phyloP scores from a whole-genome alignment of 139 green algal species.

The Coccomyxa sp. region DNA sequence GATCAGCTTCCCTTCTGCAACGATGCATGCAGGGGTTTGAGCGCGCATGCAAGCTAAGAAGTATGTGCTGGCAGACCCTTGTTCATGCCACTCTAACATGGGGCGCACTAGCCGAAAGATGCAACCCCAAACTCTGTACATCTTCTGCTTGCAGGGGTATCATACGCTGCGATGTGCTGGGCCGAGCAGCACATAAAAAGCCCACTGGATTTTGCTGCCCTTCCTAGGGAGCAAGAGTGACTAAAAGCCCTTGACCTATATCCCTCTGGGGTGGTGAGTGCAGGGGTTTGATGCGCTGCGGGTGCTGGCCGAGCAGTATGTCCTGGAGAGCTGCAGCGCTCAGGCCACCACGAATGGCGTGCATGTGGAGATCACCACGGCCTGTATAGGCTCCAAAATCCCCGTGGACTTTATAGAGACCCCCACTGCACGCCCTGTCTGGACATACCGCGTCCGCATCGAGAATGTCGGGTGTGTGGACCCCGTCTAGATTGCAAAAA shows the following conservation, averaged over 20 bases:
- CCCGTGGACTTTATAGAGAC: slow-evolving; percentile 7
- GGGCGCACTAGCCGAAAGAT: too few relatives aligned
- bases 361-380: slow-evolving; percentile 29
- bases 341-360: slow-evolving; percentile 19
- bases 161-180: too few relatives aligned
- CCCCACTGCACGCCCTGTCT: slow-evolving; percentile 7
- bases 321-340: slow-evolving; percentile 22
- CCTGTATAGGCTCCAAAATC: background rate
- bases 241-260: background rate
- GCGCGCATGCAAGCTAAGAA: too few relatives aligned
- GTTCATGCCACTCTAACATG: too few relatives aligned
- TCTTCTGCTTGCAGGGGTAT: too few relatives aligned
- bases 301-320: slow-evolving; percentile 27
- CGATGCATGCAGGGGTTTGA: background rate
- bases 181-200: too few relatives aligned
- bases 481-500: background rate
- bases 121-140: too few relatives aligned
- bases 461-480: slow-evolving; percentile 26
- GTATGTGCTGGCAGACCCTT: too few relatives aligned
- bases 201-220: too few relatives aligned
- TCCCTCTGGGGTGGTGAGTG: background rate
- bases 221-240: too few relatives aligned
- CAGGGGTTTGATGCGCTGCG: slow-evolving; percentile 10
- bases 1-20: too few relatives aligned
- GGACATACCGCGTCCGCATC: slow-evolving; percentile 29